Evolutionary conservation across 768 basidiomycete genomes (phyloP).

Genomic region (Leccinum uliginosum): DNA sequence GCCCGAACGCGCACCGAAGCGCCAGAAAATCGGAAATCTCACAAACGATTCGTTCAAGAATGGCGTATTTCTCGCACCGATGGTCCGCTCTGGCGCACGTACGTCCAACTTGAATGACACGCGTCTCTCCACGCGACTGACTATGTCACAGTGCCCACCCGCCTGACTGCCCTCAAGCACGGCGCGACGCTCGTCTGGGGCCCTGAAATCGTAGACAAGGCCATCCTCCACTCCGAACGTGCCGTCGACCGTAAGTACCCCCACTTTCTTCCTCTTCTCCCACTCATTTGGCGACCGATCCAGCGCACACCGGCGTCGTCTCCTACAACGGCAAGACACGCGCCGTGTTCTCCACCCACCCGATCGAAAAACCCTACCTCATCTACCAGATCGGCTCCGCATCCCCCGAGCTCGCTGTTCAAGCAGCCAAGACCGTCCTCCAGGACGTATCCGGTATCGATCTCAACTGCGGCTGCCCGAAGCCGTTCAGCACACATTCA

Average conservation of each 20-base stretch:
- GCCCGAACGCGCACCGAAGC: conserved; percentile 41
- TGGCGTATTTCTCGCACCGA: conserved; percentile 94
- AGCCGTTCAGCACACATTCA: conserved; percentile 87
- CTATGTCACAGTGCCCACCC: conserved; percentile 65
- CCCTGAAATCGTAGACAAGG: conserved; percentile 95
- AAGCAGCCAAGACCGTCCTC: conserved; percentile 83
- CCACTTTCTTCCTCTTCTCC: not conserved
- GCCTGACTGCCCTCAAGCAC: conserved; percentile 83
- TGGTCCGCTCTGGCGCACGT: conserved; percentile 94
- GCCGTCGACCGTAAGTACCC: conserved; percentile 75
- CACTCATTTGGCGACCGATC: not conserved
- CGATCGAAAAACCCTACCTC: conserved; percentile 89
- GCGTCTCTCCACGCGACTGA: not conserved
- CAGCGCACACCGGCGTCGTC: conserved; percentile 82
- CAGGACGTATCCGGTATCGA: conserved; percentile 92
- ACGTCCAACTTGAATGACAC: conserved; percentile 39
- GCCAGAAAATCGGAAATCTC: conserved; percentile 53
- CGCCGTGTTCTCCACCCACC: conserved; percentile 89
- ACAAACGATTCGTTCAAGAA: conserved; percentile 76
- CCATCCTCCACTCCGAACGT: conserved; percentile 81
- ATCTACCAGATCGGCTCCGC: conserved; percentile 95
- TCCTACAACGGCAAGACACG: conserved; percentile 81
- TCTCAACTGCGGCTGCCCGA: conserved; percentile 97
- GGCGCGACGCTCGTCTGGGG: conserved; percentile 95
- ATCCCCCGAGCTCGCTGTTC: conserved; percentile 83